These are phyloP conservation scores for Sonneratia alba DNA, from an alignment of 345 rosid genomes.

Conservation along the genomic window DNA sequence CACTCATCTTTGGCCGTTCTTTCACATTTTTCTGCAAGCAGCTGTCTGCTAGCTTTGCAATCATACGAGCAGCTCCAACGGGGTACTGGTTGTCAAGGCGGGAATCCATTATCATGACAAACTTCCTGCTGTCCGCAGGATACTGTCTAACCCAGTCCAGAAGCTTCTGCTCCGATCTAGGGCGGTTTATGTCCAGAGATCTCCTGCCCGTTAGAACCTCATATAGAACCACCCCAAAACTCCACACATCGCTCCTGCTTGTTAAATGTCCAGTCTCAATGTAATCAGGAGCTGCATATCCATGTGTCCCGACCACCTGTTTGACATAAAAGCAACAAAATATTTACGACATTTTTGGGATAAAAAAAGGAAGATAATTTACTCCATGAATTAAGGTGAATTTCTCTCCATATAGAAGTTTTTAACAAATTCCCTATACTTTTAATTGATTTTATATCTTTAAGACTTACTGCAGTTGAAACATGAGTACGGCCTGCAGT, in stretches of 20 bases:
- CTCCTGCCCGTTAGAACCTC: constrained; percentile 81
- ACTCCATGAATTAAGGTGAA: too few species aligned
- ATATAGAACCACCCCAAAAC: constrained; percentile 78
- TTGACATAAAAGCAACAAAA: not conserved
- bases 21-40: constrained; percentile 54
- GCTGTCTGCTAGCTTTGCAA: constrained; percentile 61
- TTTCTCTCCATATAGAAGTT: too few species aligned
- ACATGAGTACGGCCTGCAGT: constrained; percentile 63
- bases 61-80: constrained; percentile 34
- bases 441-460: not conserved
- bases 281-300: constrained; percentile 94
- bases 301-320: constrained; percentile 77
- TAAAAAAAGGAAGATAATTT: too few species aligned
- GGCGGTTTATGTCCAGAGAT: constrained; percentile 58
- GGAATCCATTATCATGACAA: constrained; percentile 55
- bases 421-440: too few species aligned
- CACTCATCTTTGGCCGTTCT: constrained; percentile 64
- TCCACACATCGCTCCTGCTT: constrained; percentile 70
- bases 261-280: constrained; percentile 76
- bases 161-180: constrained; percentile 49
- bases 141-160: constrained; percentile 69
- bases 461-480: constrained; percentile 69
- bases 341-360: not conserved
- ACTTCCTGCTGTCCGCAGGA: constrained; percentile 53
- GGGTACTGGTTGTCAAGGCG: constrained; percentile 52